These are phyloP conservation scores for Aurifilum marmelostoma DNA, from an alignment of 2,329 filamentous ascomycete species.

Conservation along the genomic window DNA sequence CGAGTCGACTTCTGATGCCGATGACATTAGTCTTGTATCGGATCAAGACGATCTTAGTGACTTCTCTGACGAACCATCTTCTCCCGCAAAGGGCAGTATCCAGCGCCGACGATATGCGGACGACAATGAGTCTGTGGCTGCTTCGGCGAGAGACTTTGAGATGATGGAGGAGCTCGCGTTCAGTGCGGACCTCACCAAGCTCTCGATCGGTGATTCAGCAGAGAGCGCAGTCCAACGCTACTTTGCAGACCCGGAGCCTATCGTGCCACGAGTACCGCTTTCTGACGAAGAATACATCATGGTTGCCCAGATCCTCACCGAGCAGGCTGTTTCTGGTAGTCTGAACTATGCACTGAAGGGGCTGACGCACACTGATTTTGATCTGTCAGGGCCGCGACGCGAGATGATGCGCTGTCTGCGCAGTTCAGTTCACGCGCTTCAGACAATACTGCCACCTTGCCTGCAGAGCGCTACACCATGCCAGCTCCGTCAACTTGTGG, in stretches of 20 bases:
- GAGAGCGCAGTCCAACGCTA: constrained; percentile 58
- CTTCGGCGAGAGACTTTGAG: constrained; percentile 55
- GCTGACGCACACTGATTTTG: neutral
- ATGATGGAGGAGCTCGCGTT: constrained; percentile 51
- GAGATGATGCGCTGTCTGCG: constrained; percentile 49
- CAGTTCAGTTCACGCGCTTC: constrained; percentile 53
- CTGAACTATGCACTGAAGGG: constrained; percentile 41
- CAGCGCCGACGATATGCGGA: constrained; percentile 52
- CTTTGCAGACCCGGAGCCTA: constrained; percentile 63
- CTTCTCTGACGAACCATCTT: constrained; percentile 52
- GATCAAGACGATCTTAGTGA: constrained; percentile 60
- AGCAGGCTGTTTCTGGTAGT: constrained; percentile 64
- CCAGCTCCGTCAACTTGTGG: constrained; percentile 54
- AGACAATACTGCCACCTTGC: constrained; percentile 47
- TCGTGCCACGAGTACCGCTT: constrained; percentile 48
- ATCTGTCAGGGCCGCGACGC: constrained; percentile 37
- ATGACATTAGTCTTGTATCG: constrained; percentile 56
- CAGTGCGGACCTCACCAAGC: constrained; percentile 52
- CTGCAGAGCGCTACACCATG: constrained; percentile 48
- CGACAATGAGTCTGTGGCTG: constrained; percentile 55
- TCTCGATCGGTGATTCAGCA: constrained; percentile 51
- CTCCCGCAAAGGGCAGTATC: constrained; percentile 53
- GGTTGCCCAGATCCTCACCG: constrained; percentile 71
- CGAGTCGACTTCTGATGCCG: constrained; percentile 47
- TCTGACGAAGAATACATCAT: constrained; percentile 66